Base-by-base conservation (phyloP, 805 yeast species). In the Kodamaea leandrae region DNA sequence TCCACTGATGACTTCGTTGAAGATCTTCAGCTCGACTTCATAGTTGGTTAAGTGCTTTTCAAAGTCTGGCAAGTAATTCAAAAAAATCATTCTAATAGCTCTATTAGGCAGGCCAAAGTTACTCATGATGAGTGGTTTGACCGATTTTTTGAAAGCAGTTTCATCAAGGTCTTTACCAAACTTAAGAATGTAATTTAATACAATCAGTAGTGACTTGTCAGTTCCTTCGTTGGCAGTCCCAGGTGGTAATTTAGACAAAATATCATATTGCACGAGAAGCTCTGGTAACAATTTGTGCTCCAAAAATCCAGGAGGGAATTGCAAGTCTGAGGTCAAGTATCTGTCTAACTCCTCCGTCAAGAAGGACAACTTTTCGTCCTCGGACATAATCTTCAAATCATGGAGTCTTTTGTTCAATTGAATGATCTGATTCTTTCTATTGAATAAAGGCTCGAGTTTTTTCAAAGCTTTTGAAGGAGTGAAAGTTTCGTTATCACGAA, bases 81-180 rank as follows among this genome's bases (percentile, higher is more conserved):
- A 68, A 20, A 93, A 63, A n/a, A 82, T 70, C 51, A 88, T 71
- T 42, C 98, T 69, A 3, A 88, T 71, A 1, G 89, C 79, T 47
- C 98, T 72, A 60, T 91, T 96, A 9, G 83, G 76, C 14, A 81
- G 63, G 1, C 76, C 54, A 54, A 80, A 90, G 17, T 84, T 72
- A 29, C 73, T 66, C 25, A 85, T 67, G n/a, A 89, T 70, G 0
- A 80, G 64, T 1, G 91, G 89, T 44, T 80, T 78, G 7, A 82
- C 64, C 8, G 59, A 36, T 34, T 58, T 59, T 35, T 65, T 55
- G 50, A 76, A 76, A 28, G 57, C 60, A n/a, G 51, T 61, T 12
- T 42, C 59, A 10, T 57, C 48, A 39, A 60, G 59, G 30, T 48
- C 54, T 17, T 46, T 43, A 7, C 71, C 63, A 26, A 56, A 58